A percentile compares a stretch with the other conserved stretches of the same genome.
Conservation (phyloP, 2,329 filamentous ascomycete species). For the Lachnellula subtilissima region DNA sequence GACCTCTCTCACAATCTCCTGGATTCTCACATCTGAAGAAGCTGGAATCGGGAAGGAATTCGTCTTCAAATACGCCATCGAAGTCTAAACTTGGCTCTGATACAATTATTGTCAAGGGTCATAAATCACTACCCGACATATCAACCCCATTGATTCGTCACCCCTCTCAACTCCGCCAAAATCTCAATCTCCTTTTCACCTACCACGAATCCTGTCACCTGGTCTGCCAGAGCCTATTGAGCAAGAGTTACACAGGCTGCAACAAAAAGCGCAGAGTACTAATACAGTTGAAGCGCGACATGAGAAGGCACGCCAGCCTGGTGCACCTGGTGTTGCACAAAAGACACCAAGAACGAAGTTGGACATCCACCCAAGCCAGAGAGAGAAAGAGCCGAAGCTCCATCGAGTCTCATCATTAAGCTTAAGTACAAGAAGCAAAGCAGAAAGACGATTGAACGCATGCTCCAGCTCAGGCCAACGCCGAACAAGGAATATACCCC, state of each 20-base stretch:
- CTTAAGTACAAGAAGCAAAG: slow-evolving; percentile 28
- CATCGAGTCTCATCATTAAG: slow-evolving; percentile 21
- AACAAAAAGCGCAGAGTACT: slow-evolving; percentile 17
- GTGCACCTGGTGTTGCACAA: slow-evolving; percentile 31
- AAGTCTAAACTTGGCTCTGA: slow-evolving; percentile 16
- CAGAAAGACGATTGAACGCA: slow-evolving; percentile 23
- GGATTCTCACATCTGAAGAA: slow-evolving; percentile 9
- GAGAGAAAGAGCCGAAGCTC: slow-evolving; percentile 4
- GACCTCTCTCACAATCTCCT: slow-evolving; percentile 5
- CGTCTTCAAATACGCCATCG: slow-evolving; percentile 18
- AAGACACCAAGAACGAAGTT: slow-evolving; percentile 27
- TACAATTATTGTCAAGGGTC: slow-evolving; percentile 19
- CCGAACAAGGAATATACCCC: slow-evolving; percentile 9
- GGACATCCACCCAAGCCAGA: slow-evolving; percentile 29
- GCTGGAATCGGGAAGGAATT: slow-evolving; percentile 8
- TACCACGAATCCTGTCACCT: slow-evolving; percentile 30
- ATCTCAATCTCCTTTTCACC: slow-evolving; percentile 16
- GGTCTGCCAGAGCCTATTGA: slow-evolving; percentile 29
- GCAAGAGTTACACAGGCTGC: slow-evolving; percentile 24
- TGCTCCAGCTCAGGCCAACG: slow-evolving; percentile 22
- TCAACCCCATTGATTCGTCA: slow-evolving; percentile 6
- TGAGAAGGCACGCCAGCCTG: slow-evolving; percentile 28
- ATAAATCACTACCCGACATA: not conserved
- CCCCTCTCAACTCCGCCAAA: slow-evolving; percentile 16
- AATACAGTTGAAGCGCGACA: slow-evolving; percentile 29